A percentile compares a stretch with the other conserved stretches of the same genome.
phyloP scores from a whole-genome alignment of 2,329 filamentous ascomycete species.

The Allantophomopsis lycopodina region DNA sequence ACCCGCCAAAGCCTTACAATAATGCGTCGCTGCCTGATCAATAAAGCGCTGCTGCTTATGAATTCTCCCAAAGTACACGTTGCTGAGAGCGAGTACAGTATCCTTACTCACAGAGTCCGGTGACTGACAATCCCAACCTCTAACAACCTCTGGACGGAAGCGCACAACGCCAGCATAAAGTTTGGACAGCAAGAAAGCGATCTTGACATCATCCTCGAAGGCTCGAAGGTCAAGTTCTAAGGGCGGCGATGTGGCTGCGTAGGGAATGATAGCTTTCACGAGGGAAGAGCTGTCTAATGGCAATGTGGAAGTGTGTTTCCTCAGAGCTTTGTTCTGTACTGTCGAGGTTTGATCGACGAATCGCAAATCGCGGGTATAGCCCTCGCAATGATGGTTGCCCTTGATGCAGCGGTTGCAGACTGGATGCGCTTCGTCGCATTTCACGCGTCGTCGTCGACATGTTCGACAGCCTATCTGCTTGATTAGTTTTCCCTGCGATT shows the following conservation, averaged over 20 bases:
- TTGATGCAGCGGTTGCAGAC: slow-evolving; percentile 4
- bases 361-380: neutral
- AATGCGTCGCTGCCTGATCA: neutral
- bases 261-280: neutral
- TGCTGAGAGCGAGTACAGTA: neutral
- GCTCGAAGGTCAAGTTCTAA: neutral
- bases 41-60: neutral
- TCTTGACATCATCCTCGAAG: slow-evolving; percentile 1
- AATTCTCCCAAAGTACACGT: slow-evolving; percentile 1
- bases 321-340: neutral
- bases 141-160: neutral
- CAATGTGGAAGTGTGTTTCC: neutral
- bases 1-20: slow-evolving; percentile 1
- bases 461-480: slow-evolving; percentile 4
- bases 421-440: slow-evolving; percentile 6
- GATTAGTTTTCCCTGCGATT: neutral
- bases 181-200: slow-evolving; percentile 2
- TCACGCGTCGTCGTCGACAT: slow-evolving; percentile 3
- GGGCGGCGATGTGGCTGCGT: neutral
- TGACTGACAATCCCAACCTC: neutral
- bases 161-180: slow-evolving; percentile 1
- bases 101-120: too few species aligned
- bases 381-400: neutral
- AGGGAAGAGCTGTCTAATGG: too few species aligned
- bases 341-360: slow-evolving; percentile 3